phyloP scores from a whole-genome alignment of 2,329 filamentous ascomycete species.

The Pestalotiopsis sp. region DNA sequence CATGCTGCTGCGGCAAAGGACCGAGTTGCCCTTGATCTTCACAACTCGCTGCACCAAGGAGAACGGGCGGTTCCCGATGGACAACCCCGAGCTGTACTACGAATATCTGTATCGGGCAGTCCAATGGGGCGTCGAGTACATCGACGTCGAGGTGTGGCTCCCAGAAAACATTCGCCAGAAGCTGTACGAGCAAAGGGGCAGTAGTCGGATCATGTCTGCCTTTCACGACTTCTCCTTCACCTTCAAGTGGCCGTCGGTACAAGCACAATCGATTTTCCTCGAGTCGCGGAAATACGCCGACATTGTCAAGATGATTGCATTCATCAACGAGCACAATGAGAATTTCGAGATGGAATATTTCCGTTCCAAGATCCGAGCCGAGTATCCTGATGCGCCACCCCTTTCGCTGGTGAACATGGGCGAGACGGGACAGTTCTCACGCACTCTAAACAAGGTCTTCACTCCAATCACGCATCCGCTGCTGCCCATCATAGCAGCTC shows the following conservation, averaged over 20 bases:
- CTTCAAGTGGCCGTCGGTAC: constrained; percentile 78
- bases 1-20: constrained; percentile 79
- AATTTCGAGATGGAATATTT: constrained; percentile 93
- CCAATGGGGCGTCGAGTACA: constrained; percentile 87
- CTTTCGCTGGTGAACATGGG: constrained; percentile 88
- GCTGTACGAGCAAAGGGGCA: constrained; percentile 70
- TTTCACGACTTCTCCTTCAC: constrained; percentile 86
- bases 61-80: constrained; percentile 84
- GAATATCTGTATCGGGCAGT: constrained; percentile 81
- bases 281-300: constrained; percentile 75
- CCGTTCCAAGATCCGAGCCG: constrained; percentile 70
- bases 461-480: constrained; percentile 86
- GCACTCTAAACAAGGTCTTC: constrained; percentile 82
- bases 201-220: constrained; percentile 85
- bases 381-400: constrained; percentile 68
- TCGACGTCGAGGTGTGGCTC: constrained; percentile 86
- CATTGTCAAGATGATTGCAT: constrained; percentile 88
- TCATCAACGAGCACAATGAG: constrained; percentile 78
- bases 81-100: constrained; percentile 72
- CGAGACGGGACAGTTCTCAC: constrained; percentile 79
- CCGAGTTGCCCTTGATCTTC: constrained; percentile 87
- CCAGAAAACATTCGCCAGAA: constrained; percentile 71
- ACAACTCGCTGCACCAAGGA: constrained; percentile 80
- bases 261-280: constrained; percentile 71
- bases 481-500: constrained; percentile 79